phyloP scores from a whole-genome alignment of 306 rosid species.

The Prunus mira region DNA sequence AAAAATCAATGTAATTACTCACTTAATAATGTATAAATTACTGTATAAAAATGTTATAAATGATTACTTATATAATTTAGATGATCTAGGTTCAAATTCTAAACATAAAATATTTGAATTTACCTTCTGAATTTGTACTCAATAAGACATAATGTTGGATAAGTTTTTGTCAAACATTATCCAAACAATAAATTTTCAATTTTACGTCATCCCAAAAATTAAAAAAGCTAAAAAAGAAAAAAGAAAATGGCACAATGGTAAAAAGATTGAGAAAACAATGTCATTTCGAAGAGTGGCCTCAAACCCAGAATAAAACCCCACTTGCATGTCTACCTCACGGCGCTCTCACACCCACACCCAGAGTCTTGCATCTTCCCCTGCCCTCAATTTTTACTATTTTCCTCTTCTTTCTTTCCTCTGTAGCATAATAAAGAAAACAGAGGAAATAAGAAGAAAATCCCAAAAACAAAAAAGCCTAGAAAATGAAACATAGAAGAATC shows the following conservation, averaged over 20 bases:
- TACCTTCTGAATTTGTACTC: neutral
- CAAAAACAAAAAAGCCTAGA: constrained; percentile 4
- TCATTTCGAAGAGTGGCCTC: neutral
- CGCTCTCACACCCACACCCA: neutral
- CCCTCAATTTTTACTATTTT: constrained; percentile 23
- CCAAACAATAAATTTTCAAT: neutral
- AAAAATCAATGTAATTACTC: neutral
- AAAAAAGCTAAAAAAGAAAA: constrained; percentile 14
- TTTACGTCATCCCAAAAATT: constrained; percentile 5
- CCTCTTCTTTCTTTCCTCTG: constrained; percentile 38
- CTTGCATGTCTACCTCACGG: constrained; percentile 31
- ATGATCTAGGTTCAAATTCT: neutral
- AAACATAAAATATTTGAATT: neutral
- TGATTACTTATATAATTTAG: neutral
- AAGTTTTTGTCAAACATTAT: neutral
- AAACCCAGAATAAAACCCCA: constrained; percentile 41
- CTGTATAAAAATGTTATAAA: too few relatives aligned
- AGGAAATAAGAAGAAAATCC: constrained; percentile 33
- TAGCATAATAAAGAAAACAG: constrained; percentile 39
- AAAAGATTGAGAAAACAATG: constrained; percentile 23
- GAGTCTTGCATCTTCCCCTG: constrained; percentile 16
- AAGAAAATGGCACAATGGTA: constrained; percentile 33
- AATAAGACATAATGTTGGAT: neutral
- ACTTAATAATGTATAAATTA: neutral
- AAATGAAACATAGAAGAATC: constrained; percentile 38